Conservation (phyloP, 352 stramenopile species). For the Aphanomyces euteiches region DNA sequence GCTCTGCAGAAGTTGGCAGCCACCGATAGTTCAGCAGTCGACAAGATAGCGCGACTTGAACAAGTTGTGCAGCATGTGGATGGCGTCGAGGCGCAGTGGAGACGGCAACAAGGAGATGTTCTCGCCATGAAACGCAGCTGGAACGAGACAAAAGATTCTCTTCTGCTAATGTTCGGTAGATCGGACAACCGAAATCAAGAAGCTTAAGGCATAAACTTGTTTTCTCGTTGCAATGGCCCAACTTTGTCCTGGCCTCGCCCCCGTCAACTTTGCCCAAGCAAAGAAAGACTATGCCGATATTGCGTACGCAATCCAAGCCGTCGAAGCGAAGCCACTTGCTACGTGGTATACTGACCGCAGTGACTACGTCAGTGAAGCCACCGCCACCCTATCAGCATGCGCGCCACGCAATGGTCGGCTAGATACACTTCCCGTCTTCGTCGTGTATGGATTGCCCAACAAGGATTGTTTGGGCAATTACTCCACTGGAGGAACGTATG, state of each 20-base stretch:
- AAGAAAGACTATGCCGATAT: constrained; percentile 43
- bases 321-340: constrained; percentile 45
- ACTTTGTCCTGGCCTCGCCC: constrained; percentile 22
- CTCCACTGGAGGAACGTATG: constrained; percentile 11
- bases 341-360: constrained; percentile 57
- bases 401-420: constrained; percentile 6
- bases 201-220: too few species aligned
- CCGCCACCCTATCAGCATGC: background rate
- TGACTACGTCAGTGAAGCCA: constrained; percentile 38
- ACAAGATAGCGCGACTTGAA: background rate
- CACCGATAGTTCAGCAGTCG: background rate
- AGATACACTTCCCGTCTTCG: constrained; percentile 26
- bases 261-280: constrained; percentile 30
- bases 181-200: too few species aligned
- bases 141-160: constrained; percentile 7
- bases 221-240: background rate
- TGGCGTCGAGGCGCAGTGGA: background rate
- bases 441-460: constrained; percentile 31
- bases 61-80: constrained; percentile 13
- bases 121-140: constrained; percentile 27
- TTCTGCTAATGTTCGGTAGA: too few species aligned
- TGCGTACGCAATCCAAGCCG: constrained; percentile 37
- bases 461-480: constrained; percentile 29
- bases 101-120: constrained; percentile 1
- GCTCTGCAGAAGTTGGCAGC: background rate